Evolutionary conservation across 164 flowering plant species (phyloP), one percentile per base, ranked within the genome.

Genomic region (Kingdonia uniflora): DNA sequence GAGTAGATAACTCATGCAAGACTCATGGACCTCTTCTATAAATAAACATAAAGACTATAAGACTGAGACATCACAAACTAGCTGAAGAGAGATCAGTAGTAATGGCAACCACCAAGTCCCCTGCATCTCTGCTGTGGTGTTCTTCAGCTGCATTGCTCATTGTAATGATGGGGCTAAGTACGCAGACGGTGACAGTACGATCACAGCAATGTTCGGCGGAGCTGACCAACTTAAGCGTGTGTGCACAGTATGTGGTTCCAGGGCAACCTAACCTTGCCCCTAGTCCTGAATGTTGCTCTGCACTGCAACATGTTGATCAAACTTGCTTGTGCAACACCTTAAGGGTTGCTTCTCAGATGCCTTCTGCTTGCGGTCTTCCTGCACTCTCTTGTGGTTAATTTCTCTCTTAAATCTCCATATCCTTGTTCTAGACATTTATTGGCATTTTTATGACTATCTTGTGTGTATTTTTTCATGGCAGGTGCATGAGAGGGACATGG

Each of bases 301-400:
- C 84, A 0, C 72, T 81, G 16, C 64, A 53, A n/a, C 49, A 55
- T 1, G 63, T 80, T 0, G 60, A 65, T 1, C 72, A 59, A 2
- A 76, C 63, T 39, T 80, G 87, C 64, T 46, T 80, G 16, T 81
- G 92, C 75, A 78, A 23, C 78, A 75, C 87, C 38, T 59, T 81
- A 14, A 50, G 75, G 49, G 66, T 81, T 49, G 74, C 78, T 29
- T 29, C 80, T 25, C 68, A 59, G 1, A 71, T 81, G 24, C 92
- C 92, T 19, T 13, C 74, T 21, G 73, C 51, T 11, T 81, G 88
- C 79, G 70, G 60, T 46, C 68, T 84, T 55, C 77, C 80, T 2
- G 50, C 82, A 7, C 26, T 78, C 64, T 55, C 45, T 37, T 79
- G 84, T 55, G 56, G 67, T 65, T 43, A 38, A 56, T 10, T 38